Conservation (phyloP, 2,329 filamentous ascomycete genomes). For the Phialophora expanda region DNA sequence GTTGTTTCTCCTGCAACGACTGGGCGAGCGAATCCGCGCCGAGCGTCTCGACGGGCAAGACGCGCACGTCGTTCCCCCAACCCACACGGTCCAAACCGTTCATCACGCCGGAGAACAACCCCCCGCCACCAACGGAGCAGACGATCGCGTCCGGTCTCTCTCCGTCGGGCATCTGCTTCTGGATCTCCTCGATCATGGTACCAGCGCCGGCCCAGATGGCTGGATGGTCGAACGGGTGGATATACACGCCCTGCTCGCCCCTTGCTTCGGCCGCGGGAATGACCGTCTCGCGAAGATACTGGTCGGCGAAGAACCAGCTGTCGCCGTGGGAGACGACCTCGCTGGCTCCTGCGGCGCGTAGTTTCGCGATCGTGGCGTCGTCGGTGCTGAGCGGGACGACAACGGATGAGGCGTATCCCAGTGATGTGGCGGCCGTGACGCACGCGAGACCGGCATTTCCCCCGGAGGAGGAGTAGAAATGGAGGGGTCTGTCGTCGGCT, state of each 20-base stretch:
- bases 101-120: constrained; percentile 76
- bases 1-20: constrained; percentile 59
- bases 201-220: constrained; percentile 55
- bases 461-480: constrained; percentile 81
- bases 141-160: constrained; percentile 69
- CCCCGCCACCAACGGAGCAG: constrained; percentile 80
- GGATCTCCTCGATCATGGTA: constrained; percentile 52
- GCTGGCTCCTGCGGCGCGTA: constrained; percentile 67
- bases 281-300: constrained; percentile 63
- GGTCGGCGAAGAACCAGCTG: constrained; percentile 72
- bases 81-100: constrained; percentile 61
- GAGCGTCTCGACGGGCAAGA: constrained; percentile 76
- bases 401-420: constrained; percentile 72
- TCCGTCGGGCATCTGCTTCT: constrained; percentile 48
- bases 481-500: constrained; percentile 53
- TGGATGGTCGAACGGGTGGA: constrained; percentile 55
- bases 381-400: constrained; percentile 72
- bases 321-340: constrained; percentile 71
- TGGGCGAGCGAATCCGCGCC: constrained; percentile 73
- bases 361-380: constrained; percentile 72
- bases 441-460: constrained; percentile 86
- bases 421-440: constrained; percentile 70
- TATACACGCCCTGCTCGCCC: constrained; percentile 53
- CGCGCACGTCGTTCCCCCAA: constrained; percentile 46
- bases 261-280: constrained; percentile 43